Evolutionary conservation across 1,284 basidiomycete species (phyloP).

Genomic region (Xanthoconium separans): DNA sequence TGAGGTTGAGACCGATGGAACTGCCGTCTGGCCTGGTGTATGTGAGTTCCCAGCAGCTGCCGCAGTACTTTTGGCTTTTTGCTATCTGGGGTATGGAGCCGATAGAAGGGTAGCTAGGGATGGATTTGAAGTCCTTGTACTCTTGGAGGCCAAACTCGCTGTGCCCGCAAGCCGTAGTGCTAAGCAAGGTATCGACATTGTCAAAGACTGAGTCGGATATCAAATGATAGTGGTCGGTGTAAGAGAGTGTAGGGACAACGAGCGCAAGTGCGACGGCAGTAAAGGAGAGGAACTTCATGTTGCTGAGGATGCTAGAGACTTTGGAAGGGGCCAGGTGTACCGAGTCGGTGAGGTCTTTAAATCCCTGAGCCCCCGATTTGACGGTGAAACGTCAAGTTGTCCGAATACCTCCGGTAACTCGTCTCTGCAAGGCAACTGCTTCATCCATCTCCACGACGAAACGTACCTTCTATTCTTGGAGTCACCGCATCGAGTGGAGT

Average conservation of each 20-base stretch:
- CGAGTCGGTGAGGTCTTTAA: neutral
- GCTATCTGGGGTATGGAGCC: conserved; percentile 43
- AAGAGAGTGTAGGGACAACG: neutral
- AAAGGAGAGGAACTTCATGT: conserved; percentile 14
- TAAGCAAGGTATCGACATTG: conserved; percentile 30
- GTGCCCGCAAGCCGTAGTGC: conserved; percentile 47
- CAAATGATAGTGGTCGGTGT: neutral
- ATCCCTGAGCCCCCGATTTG: neutral
- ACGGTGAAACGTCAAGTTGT: neutral
- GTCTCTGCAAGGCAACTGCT: neutral
- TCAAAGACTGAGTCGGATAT: conserved; percentile 38
- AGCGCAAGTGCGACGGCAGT: neutral
- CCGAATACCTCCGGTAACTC: neutral
- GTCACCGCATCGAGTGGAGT: neutral
- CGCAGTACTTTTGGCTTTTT: conserved; percentile 16
- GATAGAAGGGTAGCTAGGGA: conserved; percentile 51
- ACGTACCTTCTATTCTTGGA: neutral
- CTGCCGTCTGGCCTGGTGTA: conserved; percentile 26
- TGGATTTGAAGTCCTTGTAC: conserved; percentile 41
- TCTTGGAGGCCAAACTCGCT: conserved; percentile 40
- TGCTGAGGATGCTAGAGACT: neutral
- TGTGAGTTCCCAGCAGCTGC: conserved; percentile 27
- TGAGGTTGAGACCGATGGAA: conserved; percentile 16
- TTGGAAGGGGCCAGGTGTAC: neutral
- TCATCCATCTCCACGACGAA: neutral